Evolutionary conservation across 2,329 filamentous ascomycete genomes (phyloP), one percentile per base, ranked within the genome.

Genomic region (Trichothecium roseum): DNA sequence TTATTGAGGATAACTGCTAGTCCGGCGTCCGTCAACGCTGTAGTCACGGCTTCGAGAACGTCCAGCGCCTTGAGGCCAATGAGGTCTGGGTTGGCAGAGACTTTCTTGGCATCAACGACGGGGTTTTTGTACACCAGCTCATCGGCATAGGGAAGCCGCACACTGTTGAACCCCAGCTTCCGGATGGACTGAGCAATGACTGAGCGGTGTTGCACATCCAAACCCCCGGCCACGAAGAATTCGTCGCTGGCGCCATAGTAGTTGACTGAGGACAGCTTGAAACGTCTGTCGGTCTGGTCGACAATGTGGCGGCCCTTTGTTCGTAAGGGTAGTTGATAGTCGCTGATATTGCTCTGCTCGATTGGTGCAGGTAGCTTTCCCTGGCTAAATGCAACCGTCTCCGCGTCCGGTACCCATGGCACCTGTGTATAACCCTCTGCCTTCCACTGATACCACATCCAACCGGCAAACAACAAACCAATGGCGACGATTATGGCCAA

Each of bases 201-300:
- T 37, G 60, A 61, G 27, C 78, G 74, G 54, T 82, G 75, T 47
- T 69, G 67, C 16, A 77, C 57, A 42, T 82, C 75, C 28, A 83
- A 62, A 1, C 78, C 78, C 26, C 75, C 73, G 0, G 74, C 66
- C 9, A 82, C 67, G 46, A 78, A 81, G 37, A 74, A 62, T 57
- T 79, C 69, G 47, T 83, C 78, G 49, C 74, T 80, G 3, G 71
- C 78, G 24, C 79, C 78, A 50, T 83, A 83, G 78, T 78, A 83
- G 56, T 83, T 83, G 48, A 81, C 63, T 15, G 72, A 77, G 14
- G 72, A 59, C 7, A 84, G 62, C 57, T 77, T 78, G 55, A 77
- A 74, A 20, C 74, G 67, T 20, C 65, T 62, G 28, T 68, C 72
- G 2, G 59, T 48, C 8, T 63, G 56, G 55, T 82, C 78, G 36